Evolutionary conservation across 805 yeast genomes (phyloP).

Genomic region (Nakazawaea sp.): DNA sequence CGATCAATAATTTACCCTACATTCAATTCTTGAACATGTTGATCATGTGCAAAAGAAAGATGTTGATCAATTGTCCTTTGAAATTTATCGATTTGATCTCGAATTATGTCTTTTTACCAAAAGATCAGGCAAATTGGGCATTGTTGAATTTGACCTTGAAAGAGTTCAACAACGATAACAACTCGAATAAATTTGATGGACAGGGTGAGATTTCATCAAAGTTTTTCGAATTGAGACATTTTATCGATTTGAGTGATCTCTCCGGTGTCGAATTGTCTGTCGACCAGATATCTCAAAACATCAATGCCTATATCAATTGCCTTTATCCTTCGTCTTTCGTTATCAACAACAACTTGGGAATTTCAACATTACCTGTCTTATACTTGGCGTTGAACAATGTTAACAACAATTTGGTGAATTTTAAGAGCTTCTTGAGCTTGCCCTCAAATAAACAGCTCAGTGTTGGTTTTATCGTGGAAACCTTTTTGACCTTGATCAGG

Average conservation of each 20-base stretch:
- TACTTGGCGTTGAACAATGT: slow-evolving; percentile 25
- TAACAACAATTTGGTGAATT: slow-evolving; percentile 20
- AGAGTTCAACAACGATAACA: slow-evolving; percentile 30
- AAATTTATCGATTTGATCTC: slow-evolving; percentile 41
- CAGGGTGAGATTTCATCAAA: not conserved
- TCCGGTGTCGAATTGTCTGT: slow-evolving; percentile 11
- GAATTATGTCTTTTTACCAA: slow-evolving; percentile 37
- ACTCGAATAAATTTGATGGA: slow-evolving; percentile 11
- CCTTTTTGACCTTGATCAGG: slow-evolving; percentile 37
- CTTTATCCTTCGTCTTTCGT: slow-evolving; percentile 19
- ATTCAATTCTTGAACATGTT: slow-evolving; percentile 25
- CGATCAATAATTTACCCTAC: slow-evolving; percentile 16
- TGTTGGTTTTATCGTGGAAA: slow-evolving; percentile 35
- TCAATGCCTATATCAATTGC: slow-evolving; percentile 16
- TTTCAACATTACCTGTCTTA: slow-evolving; percentile 42
- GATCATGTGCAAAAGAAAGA: slow-evolving; percentile 37
- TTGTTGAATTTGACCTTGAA: slow-evolving; percentile 37
- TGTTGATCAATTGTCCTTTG: slow-evolving; percentile 43
- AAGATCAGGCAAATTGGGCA: slow-evolving; percentile 34
- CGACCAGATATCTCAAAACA: slow-evolving; percentile 16
- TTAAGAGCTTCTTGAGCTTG: slow-evolving; percentile 22
- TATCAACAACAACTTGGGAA: slow-evolving; percentile 47
- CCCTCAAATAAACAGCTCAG: slow-evolving; percentile 26
- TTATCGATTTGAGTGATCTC: slow-evolving; percentile 10
- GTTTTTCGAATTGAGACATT: slow-evolving; percentile 9